Evolutionary conservation across 257 asterid genomes (phyloP), one percentile per base, ranked within the genome.

Genomic region (Solanum chilense): DNA sequence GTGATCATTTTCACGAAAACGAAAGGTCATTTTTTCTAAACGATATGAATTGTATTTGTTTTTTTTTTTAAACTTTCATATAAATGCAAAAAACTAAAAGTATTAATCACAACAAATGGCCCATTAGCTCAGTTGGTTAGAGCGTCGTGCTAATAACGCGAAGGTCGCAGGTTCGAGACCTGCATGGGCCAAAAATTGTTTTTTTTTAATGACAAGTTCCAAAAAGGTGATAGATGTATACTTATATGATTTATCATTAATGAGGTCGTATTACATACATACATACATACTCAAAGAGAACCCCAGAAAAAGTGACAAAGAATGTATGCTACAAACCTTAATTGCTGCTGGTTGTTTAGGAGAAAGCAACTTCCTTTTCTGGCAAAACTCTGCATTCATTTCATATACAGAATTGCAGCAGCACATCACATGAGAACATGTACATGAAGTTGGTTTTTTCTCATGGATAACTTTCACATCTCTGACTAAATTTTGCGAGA

Each of bases 101-200:
- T 41, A 41, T 9, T 9, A 41, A 2, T 7, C 3, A 56, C 1
- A 0, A 5, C 7, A 52, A 20, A 2, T 49, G 80, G 47, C 70
- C 85, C 12, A 58, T 77, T 86, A 60, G 85, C 88, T 86, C 76
- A 88, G 88, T 84, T 88, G 88, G 88, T 88, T 88, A 88, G 90
- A 88, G 83, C 86, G 88, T 88, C 88, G 90, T 88, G 88, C 86
- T 85, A 87, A 85, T 88, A 85, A 85, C 88, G 86, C 84, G 86
- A 80, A 88, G 86, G 87, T 88, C 86, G 86, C 88, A 56, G 64
- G 64, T 56, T 56, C 64, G 64, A 18, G 64, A 56, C 64, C 64
- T 56, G 64, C 64, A 56, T 56, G 64, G 64, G 64, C 64, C 64
- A 56, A 0, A 6, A 2, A 0, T 18, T 52, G 16, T 52, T 5